Base-by-base conservation (phyloP, 2,329 filamentous ascomycete genomes). In the Trichophyton rubrum region DNA sequence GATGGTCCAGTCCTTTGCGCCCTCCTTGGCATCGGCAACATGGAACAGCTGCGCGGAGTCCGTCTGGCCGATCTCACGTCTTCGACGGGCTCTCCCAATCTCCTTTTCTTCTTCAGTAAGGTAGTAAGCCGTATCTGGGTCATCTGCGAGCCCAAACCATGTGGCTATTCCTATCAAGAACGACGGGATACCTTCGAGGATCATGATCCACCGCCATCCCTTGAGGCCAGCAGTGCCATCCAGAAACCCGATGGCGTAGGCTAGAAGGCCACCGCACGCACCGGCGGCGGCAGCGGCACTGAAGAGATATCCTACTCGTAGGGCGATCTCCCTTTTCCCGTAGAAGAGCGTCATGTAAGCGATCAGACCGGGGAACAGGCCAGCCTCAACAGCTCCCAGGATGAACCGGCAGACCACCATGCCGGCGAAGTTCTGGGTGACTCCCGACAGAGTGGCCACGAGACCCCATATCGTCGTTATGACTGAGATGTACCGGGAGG, bases 341-440 rank as follows among this genome's bases (percentile, higher is more conserved):
- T 90, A 90, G 76, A 89, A 90, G 65, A 89, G 81, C 0, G 87
- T 89, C 17, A 90, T 77, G 66, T 89, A 89, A 3, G 82, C 84
- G 64, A 87, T 73, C n/a, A 75, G 65, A 0, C 86, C 86, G 0
- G 87, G 86, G 64, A 89, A 88, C 0, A 89, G 74, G 0, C 86
- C 86, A 0, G 85, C 85, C 72, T 89, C 86, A 43, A 88, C 79
- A 5, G 80, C 77, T 3, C 87, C 87, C 0, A 90, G 80, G 13
- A 90, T 73, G 0, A 90, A 68, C 3, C 87, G 84, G 64, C 84
- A 85, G 4, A 81, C 86, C n/a, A 90, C 74, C 3, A 91, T 75
- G 1, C 81, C 78, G 49, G 77, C 82, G 67, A 85, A 90, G 63
- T 77, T 85, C 45, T 85, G 76, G 13, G 84, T 82, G 2, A 91